Percentiles rank a stretch among this genome's conserved stretches.
Evolutionary conservation across 2,329 filamentous ascomycete genomes (phyloP).

Genomic region (Dendrostoma leiphaemia): DNA sequence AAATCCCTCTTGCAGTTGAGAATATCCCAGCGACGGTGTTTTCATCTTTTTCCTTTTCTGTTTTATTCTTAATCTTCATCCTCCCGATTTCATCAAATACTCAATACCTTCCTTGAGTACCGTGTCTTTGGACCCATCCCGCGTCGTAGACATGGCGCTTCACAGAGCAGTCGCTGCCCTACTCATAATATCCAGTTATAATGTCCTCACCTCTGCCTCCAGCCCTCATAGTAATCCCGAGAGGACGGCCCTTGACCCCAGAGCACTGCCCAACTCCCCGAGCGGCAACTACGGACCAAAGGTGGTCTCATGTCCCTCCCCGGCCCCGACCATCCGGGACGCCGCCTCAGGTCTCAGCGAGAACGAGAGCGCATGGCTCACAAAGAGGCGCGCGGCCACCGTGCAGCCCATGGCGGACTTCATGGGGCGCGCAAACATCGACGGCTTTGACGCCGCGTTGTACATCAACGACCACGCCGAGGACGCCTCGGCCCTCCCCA

Average conservation of each 20-base stretch:
- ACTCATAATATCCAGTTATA: not conserved
- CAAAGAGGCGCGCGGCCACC: slow-evolving; percentile 69
- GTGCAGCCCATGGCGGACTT: slow-evolving; percentile 73
- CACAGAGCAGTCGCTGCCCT: not conserved
- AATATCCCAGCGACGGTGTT: too few relatives aligned
- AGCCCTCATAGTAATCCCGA: not conserved
- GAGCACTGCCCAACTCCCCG: slow-evolving; percentile 36
- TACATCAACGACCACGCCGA: slow-evolving; percentile 68
- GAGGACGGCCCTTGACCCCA: slow-evolving; percentile 18
- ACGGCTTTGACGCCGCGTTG: slow-evolving; percentile 69
- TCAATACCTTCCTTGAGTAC: too few relatives aligned
- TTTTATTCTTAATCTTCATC: not conserved
- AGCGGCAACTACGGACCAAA: slow-evolving; percentile 69
- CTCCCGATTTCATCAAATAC: too few relatives aligned
- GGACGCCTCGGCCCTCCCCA: slow-evolving; percentile 54
- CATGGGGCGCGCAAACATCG: slow-evolving; percentile 68
- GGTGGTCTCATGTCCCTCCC: slow-evolving; percentile 64
- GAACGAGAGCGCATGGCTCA: slow-evolving; percentile 73
- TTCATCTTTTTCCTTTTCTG: not conserved
- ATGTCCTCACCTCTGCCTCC: not conserved
- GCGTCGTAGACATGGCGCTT: not conserved
- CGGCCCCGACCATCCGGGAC: slow-evolving; percentile 65
- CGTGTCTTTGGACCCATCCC: not conserved
- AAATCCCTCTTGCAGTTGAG: too few relatives aligned
- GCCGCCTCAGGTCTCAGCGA: slow-evolving; percentile 58